These are phyloP conservation scores for Tilletia walkeri DNA, from an alignment of 1,284 basidiomycete genomes.

Conservation along the genomic window DNA sequence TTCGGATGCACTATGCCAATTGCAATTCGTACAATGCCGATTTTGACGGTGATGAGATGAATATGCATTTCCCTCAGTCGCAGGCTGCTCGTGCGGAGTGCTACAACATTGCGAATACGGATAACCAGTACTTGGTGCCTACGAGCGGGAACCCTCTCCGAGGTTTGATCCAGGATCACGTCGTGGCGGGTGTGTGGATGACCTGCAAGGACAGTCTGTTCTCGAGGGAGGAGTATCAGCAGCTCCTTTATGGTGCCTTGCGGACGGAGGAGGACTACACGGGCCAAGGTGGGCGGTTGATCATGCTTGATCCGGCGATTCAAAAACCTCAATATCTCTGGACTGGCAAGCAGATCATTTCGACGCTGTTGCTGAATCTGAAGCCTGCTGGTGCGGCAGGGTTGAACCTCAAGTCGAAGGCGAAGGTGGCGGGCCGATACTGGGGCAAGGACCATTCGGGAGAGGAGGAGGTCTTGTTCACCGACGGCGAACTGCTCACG, in stretches of 20 bases:
- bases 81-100: slow-evolving; percentile 84
- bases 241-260: slow-evolving; percentile 91
- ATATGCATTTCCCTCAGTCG: slow-evolving; percentile 97
- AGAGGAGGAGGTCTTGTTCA: slow-evolving; percentile 85
- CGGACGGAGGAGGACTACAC: slow-evolving; percentile 79
- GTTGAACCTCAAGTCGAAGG: slow-evolving; percentile 79
- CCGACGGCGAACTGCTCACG: slow-evolving; percentile 90
- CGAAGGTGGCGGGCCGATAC: slow-evolving; percentile 75
- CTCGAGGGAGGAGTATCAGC: slow-evolving; percentile 91
- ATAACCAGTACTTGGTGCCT: slow-evolving; percentile 97
- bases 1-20: slow-evolving; percentile 99
- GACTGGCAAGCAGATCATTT: slow-evolving; percentile 97
- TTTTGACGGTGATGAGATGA: slow-evolving; percentile 99
- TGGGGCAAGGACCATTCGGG: slow-evolving; percentile 66
- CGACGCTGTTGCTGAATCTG: slow-evolving; percentile 67
- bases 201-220: slow-evolving; percentile 94
- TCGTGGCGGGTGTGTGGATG: slow-evolving; percentile 99
- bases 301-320: slow-evolving; percentile 84
- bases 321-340: slow-evolving; percentile 86
- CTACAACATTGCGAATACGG: slow-evolving; percentile 82
- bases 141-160: slow-evolving; percentile 97
- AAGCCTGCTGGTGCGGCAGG: slow-evolving; percentile 79
- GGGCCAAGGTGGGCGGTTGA: slow-evolving; percentile 65
- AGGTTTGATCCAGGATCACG: slow-evolving; percentile 98
- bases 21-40: slow-evolving; percentile 99